A percentile compares a stretch with the other conserved stretches of the same genome.
These are phyloP conservation scores for Chrysosphaeria jannelii DNA, from an alignment of 2,329 filamentous ascomycete genomes.

Conservation along the genomic window DNA sequence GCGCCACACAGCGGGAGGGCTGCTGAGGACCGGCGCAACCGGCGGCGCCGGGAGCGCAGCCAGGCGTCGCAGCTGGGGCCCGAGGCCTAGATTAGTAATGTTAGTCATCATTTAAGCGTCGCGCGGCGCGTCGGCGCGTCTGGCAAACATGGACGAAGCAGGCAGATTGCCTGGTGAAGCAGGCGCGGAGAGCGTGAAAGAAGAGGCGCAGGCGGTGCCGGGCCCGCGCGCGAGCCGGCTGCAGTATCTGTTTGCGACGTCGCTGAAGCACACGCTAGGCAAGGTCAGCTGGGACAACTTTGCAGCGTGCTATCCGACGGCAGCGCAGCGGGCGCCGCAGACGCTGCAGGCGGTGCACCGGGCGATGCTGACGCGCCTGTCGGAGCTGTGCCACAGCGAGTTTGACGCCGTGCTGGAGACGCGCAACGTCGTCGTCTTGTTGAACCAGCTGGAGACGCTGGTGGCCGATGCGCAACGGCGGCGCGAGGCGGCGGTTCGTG, in stretches of 20 bases:
- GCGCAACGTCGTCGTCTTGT: slow-evolving; percentile 20
- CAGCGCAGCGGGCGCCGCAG: slow-evolving; percentile 11
- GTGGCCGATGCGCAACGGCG: slow-evolving; percentile 17
- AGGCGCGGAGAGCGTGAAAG: neutral
- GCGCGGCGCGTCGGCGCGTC: neutral
- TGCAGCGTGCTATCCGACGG: slow-evolving; percentile 27
- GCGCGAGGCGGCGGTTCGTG: slow-evolving; percentile 8
- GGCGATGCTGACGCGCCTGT: slow-evolving; percentile 25
- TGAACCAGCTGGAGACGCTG: slow-evolving; percentile 28
- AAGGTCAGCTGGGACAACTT: slow-evolving; percentile 26
- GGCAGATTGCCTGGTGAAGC: neutral
- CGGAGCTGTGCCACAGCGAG: slow-evolving; percentile 23
- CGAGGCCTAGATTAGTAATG: too few relatives aligned
- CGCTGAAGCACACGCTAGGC: slow-evolving; percentile 20
- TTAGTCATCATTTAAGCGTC: too few relatives aligned
- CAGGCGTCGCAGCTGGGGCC: neutral
- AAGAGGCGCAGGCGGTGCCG: slow-evolving; percentile 11
- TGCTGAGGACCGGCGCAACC: neutral
- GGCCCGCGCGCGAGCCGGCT: slow-evolving; percentile 26
- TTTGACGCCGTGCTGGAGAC: slow-evolving; percentile 22
- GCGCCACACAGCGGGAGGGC: too few relatives aligned
- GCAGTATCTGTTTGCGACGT: slow-evolving; percentile 19
- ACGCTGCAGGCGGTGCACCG: slow-evolving; percentile 23
- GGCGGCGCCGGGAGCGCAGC: neutral
- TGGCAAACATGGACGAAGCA: neutral